Conservation (phyloP, 805 yeast genomes). For the Ogataea polymorpha region DNA sequence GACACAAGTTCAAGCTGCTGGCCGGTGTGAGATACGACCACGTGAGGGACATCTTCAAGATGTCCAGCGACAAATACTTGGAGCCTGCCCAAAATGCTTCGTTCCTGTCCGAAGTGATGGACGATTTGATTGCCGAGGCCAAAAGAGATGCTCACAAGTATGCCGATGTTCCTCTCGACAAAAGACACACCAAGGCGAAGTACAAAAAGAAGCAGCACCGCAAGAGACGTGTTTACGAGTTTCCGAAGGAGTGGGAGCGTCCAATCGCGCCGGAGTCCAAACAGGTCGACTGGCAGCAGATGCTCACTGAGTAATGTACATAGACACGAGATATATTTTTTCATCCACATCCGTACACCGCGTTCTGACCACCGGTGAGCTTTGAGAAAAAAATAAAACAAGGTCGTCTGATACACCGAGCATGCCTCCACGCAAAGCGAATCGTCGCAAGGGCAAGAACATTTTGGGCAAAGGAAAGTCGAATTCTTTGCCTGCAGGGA, state of each 20-base stretch:
- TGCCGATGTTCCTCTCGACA: constrained; percentile 78
- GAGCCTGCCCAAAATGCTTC: constrained; percentile 87
- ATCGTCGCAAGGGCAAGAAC: constrained; percentile 23
- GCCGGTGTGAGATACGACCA: constrained; percentile 77
- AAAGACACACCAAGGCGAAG: constrained; percentile 58
- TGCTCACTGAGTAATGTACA: constrained; percentile 10
- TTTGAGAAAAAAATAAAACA: constrained; percentile 6
- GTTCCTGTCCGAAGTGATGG: constrained; percentile 61
- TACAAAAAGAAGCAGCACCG: constrained; percentile 38
- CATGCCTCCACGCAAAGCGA: constrained; percentile 27
- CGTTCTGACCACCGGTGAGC: not conserved
- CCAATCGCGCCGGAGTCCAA: constrained; percentile 67
- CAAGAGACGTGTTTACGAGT: constrained; percentile 39
- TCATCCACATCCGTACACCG: constrained; percentile 13
- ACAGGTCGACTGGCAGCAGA: constrained; percentile 23
- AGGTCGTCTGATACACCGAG: constrained; percentile 3
- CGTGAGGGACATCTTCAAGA: constrained; percentile 53
- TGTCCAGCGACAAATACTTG: constrained; percentile 61
- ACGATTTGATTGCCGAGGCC: constrained; percentile 59
- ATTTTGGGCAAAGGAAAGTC: constrained; percentile 22
- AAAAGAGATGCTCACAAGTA: constrained; percentile 60
- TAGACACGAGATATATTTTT: not conserved
- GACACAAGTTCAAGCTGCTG: constrained; percentile 74
- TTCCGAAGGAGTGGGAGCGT: constrained; percentile 80
- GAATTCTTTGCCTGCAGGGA: constrained; percentile 8